These are phyloP conservation scores for Aegilops speltoides DNA, from an alignment of 176 grass and related monocot species.

Conservation along the genomic window DNA sequence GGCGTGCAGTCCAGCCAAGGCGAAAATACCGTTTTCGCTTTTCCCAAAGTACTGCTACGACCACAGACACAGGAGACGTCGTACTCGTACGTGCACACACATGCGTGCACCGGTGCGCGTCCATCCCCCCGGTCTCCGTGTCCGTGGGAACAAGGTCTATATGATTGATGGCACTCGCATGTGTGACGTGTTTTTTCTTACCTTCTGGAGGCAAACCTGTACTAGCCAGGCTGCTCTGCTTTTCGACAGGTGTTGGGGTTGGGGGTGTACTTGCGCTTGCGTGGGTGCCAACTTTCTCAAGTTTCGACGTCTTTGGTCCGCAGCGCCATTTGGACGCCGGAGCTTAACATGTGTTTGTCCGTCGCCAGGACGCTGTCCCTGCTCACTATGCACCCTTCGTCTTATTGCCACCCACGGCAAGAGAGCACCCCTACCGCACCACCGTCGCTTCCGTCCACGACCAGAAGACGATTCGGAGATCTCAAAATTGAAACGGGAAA, in stretches of 20 bases:
- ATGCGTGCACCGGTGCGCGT: background rate
- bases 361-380: background rate
- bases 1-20: background rate
- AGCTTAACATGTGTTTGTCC: background rate
- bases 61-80: background rate
- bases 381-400: background rate
- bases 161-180: background rate
- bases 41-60: background rate
- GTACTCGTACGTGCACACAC: too few relatives aligned
- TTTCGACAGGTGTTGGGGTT: background rate
- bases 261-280: background rate
- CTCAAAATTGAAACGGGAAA: background rate
- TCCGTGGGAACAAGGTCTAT: background rate
- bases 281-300: background rate
- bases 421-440: background rate
- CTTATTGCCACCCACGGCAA: background rate
- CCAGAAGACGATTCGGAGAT: background rate
- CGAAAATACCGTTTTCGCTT: too few relatives aligned
- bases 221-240: background rate
- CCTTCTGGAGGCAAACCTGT: background rate
- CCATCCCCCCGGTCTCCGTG: background rate
- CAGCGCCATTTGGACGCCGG: background rate
- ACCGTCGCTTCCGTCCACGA: background rate
- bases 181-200: background rate
- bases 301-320: background rate